These are phyloP conservation scores for Blastobotrys chiropterorum DNA, from an alignment of 805 yeast species.

Conservation along the genomic window DNA sequence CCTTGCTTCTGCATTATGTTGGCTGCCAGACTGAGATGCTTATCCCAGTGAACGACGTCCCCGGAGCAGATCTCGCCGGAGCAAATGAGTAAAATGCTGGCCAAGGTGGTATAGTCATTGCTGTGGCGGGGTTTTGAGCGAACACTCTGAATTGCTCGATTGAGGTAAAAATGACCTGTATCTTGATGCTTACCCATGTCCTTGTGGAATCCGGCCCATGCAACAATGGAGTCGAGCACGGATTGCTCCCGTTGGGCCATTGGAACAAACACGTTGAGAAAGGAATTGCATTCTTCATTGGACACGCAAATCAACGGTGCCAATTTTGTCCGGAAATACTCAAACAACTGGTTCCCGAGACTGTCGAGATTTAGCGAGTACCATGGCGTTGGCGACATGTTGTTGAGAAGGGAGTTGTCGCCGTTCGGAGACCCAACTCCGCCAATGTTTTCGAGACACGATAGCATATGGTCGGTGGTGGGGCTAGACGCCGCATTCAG, in stretches of 20 bases:
- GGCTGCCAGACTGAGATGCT: slow-evolving; percentile 60
- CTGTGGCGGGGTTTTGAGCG: slow-evolving; percentile 12
- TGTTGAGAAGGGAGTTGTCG: not conserved
- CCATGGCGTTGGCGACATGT: slow-evolving; percentile 8
- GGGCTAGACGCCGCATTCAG: not conserved
- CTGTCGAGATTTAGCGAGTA: slow-evolving; percentile 33
- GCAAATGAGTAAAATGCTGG: slow-evolving; percentile 59
- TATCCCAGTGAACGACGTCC: slow-evolving; percentile 71
- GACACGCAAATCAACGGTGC: slow-evolving; percentile 44
- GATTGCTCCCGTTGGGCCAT: slow-evolving; percentile 47
- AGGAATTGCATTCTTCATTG: slow-evolving; percentile 46
- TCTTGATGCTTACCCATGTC: slow-evolving; percentile 27
- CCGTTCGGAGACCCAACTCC: not conserved
- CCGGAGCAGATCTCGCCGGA: slow-evolving; percentile 84
- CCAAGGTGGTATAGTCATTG: slow-evolving; percentile 40
- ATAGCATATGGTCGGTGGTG: not conserved
- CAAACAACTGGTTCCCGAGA: slow-evolving; percentile 40
- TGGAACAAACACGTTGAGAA: slow-evolving; percentile 44
- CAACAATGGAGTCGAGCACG: slow-evolving; percentile 46
- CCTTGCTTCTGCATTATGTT: slow-evolving; percentile 55
- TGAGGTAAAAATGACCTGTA: slow-evolving; percentile 22
- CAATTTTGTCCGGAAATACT: slow-evolving; percentile 38
- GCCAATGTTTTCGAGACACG: not conserved
- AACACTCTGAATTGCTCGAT: slow-evolving; percentile 20
- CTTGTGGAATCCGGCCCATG: slow-evolving; percentile 45